phyloP scores from a whole-genome alignment of 352 stramenopile species.

The Phytophthora ohioensis region DNA sequence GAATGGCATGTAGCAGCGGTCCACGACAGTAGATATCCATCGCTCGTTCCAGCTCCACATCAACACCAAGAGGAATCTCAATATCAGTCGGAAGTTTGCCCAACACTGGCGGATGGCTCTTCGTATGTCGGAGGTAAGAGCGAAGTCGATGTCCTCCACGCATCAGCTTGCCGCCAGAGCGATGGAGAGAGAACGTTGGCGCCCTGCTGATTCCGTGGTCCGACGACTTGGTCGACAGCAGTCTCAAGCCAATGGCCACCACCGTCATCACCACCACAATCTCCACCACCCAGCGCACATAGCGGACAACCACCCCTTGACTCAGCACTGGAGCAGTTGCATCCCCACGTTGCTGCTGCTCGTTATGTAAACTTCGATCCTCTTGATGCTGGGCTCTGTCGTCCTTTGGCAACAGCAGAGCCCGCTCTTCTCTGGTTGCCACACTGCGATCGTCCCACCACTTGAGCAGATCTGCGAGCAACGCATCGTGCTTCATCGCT shows the following conservation, averaged over 20 bases:
- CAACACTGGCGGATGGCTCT: slow-evolving; percentile 24
- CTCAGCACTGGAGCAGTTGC: not conserved
- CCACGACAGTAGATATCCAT: slow-evolving; percentile 85
- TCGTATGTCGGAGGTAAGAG: slow-evolving; percentile 39
- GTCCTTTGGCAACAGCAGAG: slow-evolving; percentile 24
- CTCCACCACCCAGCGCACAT: slow-evolving; percentile 25
- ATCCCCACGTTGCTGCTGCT: not conserved
- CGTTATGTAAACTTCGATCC: not conserved
- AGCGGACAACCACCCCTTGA: slow-evolving; percentile 9
- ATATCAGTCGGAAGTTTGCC: slow-evolving; percentile 25
- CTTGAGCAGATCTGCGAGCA: slow-evolving; percentile 27
- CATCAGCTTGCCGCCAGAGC: slow-evolving; percentile 39
- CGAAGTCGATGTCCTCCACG: slow-evolving; percentile 34
- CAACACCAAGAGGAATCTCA: slow-evolving; percentile 32
- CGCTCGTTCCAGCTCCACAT: slow-evolving; percentile 61
- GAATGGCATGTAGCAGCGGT: slow-evolving; percentile 70
- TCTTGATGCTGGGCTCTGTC: not conserved
- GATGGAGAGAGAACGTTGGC: slow-evolving; percentile 37
- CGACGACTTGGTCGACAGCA: slow-evolving; percentile 23
- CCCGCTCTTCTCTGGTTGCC: slow-evolving; percentile 23
- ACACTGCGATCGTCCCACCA: slow-evolving; percentile 24
- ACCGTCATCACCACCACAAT: slow-evolving; percentile 36
- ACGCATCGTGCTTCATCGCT: slow-evolving; percentile 14
- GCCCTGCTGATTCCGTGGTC: slow-evolving; percentile 16
- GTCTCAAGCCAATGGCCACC: slow-evolving; percentile 26